Conservation (phyloP, 257 asterid species). For the Jasminum sambac region DNA sequence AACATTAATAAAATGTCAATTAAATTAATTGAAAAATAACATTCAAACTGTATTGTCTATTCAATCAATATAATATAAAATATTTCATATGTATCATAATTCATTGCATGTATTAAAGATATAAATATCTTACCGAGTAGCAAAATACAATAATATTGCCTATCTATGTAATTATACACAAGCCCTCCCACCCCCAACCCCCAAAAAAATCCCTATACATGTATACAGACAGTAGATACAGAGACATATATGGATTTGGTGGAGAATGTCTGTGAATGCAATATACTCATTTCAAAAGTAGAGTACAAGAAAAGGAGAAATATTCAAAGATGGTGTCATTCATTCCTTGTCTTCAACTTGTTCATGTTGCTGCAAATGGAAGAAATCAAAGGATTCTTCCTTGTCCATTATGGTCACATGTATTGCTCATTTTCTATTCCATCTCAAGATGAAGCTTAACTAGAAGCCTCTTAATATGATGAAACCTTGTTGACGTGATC, state of each 20-base stretch:
- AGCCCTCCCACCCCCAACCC: no score
- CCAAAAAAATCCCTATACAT: background rate
- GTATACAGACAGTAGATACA: background rate
- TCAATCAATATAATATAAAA: no score
- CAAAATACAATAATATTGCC: no score
- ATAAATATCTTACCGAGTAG: no score
- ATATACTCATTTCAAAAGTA: conserved; percentile 7
- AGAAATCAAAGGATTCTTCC: conserved; percentile 3
- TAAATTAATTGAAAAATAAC: no score
- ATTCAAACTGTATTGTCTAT: no score
- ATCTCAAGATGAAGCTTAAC: conserved; percentile 25
- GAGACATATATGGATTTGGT: conserved; percentile 32
- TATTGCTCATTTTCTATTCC: conserved; percentile 9
- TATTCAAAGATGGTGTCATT: background rate
- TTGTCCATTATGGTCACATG: background rate
- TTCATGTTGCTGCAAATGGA: conserved; percentile 31
- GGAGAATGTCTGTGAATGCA: conserved; percentile 31
- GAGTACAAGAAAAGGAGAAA: conserved; percentile 30
- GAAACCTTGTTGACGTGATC: conserved; percentile 13
- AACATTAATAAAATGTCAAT: no score
- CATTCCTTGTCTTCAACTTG: background rate
- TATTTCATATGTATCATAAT: no score
- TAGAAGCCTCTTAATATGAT: conserved; percentile 43
- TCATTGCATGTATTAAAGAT: no score
- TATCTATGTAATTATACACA: no score